phyloP scores from a whole-genome alignment of 441 rosid genomes.

The Gossypium davidsonii region DNA sequence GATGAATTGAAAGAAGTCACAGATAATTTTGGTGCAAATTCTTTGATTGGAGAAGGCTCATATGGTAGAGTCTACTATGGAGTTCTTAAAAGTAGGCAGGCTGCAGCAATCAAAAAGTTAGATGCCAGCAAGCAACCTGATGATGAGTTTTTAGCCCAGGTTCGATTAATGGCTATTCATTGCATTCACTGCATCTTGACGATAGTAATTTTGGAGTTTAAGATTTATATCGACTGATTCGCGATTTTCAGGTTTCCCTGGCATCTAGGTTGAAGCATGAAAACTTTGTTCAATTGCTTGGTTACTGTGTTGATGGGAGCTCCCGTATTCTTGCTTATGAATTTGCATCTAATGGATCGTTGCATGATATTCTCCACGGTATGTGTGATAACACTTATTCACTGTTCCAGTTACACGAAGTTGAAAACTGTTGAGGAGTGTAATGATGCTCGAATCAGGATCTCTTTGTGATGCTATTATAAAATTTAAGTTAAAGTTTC shows the following conservation, averaged over 20 bases:
- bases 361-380: slow-evolving; percentile 72
- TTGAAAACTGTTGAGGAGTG: neutral
- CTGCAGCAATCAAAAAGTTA: slow-evolving; percentile 58
- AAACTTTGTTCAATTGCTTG: slow-evolving; percentile 61
- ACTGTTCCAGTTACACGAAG: neutral
- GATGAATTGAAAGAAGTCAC: slow-evolving; percentile 60
- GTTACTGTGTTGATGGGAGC: slow-evolving; percentile 57
- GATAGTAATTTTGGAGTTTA: slow-evolving; percentile 3
- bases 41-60: slow-evolving; percentile 71
- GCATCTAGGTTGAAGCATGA: slow-evolving; percentile 60
- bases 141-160: slow-evolving; percentile 74
- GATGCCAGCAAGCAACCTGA: slow-evolving; percentile 70
- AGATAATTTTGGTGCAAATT: slow-evolving; percentile 45
- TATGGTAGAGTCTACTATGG: slow-evolving; percentile 68
- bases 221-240: slow-evolving; percentile 10
- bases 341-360: slow-evolving; percentile 68
- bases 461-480: neutral
- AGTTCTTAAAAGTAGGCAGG: slow-evolving; percentile 30
- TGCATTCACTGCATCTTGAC: neutral
- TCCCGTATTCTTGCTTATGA: slow-evolving; percentile 56
- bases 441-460: neutral
- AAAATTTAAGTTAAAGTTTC: neutral
- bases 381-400: slow-evolving; percentile 13
- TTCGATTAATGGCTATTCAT: slow-evolving; percentile 11
- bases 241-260: slow-evolving; percentile 49